A percentile compares a stretch with the other conserved stretches of the same genome.
These are phyloP conservation scores for Malassezia yamatoensis DNA, from an alignment of 1,284 basidiomycete genomes.

Conservation along the genomic window DNA sequence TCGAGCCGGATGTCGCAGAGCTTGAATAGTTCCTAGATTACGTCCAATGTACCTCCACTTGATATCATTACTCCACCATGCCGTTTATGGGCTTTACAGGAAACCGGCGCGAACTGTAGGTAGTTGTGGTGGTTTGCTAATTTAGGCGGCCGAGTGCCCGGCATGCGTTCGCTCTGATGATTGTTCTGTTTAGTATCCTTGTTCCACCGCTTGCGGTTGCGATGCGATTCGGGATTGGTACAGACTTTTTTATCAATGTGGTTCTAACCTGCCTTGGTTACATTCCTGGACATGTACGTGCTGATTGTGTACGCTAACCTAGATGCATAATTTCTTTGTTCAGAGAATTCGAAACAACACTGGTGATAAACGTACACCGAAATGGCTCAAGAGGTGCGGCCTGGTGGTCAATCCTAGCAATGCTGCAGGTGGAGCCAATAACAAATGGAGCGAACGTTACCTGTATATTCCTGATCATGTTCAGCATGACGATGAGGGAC, in stretches of 20 bases:
- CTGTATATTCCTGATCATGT: conserved; percentile 5
- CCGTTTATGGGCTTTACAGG: conserved; percentile 16
- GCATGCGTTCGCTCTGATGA: conserved; percentile 31
- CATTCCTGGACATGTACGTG: conserved; percentile 52
- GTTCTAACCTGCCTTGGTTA: conserved; percentile 72
- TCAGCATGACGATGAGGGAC: conserved; percentile 18
- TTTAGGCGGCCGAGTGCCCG: conserved; percentile 23
- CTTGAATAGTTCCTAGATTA: conserved; percentile 9
- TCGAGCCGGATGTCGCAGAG: conserved; percentile 13
- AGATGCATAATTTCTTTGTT: conserved; percentile 18
- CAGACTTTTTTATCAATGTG: conserved; percentile 84
- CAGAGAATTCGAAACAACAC: conserved; percentile 14
- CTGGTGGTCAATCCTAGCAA: conserved; percentile 5
- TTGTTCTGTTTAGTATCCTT: conserved; percentile 36
- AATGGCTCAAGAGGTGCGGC: conserved; percentile 6
- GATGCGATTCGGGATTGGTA: conserved; percentile 81
- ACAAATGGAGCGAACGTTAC: conserved; percentile 15
- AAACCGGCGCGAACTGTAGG: conserved; percentile 15
- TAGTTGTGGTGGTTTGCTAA: background rate
- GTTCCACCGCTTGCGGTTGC: conserved; percentile 61
- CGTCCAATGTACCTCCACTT: conserved; percentile 6
- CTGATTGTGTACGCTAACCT: background rate
- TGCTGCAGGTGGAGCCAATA: background rate
- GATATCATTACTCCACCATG: background rate
- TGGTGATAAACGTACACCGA: conserved; percentile 5